Percentiles rank a stretch among this genome's conserved stretches.
These are phyloP conservation scores for Vanrija humicola DNA, from an alignment of 1,284 basidiomycete species.

Conservation along the genomic window DNA sequence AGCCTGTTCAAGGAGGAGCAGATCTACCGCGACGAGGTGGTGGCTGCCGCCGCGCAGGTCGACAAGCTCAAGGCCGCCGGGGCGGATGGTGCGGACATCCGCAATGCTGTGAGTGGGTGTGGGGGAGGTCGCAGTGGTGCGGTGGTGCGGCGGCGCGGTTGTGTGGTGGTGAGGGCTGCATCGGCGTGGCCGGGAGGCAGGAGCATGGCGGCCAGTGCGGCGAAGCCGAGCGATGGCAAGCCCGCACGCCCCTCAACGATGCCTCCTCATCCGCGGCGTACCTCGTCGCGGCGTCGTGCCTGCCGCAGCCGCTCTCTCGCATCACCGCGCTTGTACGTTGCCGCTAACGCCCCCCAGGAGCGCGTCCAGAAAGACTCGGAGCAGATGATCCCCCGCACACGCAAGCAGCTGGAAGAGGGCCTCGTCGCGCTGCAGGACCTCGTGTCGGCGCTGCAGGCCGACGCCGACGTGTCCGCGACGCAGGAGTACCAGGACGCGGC, in stretches of 20 bases:
- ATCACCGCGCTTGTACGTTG: background rate
- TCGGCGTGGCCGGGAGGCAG: background rate
- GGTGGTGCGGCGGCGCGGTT: background rate
- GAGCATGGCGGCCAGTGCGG: no score
- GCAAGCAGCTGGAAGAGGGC: conserved; percentile 59
- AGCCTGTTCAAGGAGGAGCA: conserved; percentile 71
- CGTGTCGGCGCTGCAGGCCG: conserved; percentile 50
- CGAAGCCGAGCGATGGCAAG: no score
- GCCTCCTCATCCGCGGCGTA: no score
- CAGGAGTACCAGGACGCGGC: conserved; percentile 28
- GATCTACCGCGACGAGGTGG: conserved; percentile 66
- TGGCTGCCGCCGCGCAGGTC: conserved; percentile 58
- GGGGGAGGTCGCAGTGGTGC: background rate
- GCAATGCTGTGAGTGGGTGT: conserved; percentile 64
- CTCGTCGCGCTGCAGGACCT: conserved; percentile 63
- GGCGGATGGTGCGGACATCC: conserved; percentile 73
- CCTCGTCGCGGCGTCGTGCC: no score
- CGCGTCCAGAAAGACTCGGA: conserved; percentile 71
- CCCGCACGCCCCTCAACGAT: no score
- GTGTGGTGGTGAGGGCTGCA: no score
- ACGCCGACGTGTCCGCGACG: conserved; percentile 18
- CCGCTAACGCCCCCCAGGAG: conserved; percentile 53
- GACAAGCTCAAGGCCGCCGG: conserved; percentile 62
- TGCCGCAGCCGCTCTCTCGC: no score
- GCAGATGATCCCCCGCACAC: conserved; percentile 72